Conservation (phyloP, 192 early-diverging fungal species). For the Coemansia sp. region DNA sequence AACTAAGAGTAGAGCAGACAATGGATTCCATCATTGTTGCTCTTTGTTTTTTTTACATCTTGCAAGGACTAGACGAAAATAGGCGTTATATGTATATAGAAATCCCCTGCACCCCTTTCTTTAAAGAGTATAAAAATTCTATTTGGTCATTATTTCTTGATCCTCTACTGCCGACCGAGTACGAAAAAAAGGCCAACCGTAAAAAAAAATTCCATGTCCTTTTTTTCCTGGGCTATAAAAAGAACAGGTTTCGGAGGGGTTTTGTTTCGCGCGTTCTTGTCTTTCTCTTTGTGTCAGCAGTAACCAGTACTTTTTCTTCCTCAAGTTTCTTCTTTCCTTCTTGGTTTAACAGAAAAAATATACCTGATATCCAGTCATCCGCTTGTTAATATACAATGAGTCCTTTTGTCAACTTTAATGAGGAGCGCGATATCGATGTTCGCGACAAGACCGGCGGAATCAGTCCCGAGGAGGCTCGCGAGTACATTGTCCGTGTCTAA, state of each 20-base stretch:
- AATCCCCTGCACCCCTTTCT: background rate
- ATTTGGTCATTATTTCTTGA: background rate
- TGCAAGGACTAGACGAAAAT: background rate
- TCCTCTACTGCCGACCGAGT: background rate
- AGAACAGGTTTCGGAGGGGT: background rate
- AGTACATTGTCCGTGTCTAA: conserved; percentile 32
- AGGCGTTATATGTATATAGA: background rate
- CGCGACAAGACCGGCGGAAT: conserved; percentile 43
- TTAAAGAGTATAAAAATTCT: background rate
- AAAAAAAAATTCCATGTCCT: no score
- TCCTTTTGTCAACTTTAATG: conserved; percentile 19
- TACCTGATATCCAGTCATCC: background rate
- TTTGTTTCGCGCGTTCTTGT: background rate
- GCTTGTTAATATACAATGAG: conserved; percentile 11
- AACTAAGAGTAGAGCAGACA: background rate
- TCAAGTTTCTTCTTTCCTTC: background rate
- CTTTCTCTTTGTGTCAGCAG: background rate
- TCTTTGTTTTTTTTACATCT: background rate
- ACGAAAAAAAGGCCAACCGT: no score
- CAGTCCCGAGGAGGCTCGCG: conserved; percentile 38
- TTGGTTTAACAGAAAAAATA: background rate
- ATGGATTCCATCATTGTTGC: background rate
- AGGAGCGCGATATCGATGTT: conserved; percentile 48
- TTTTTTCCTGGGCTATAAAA: background rate
- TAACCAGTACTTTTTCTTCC: background rate